A percentile compares a stretch with the other conserved stretches of the same genome.
Conservation (phyloP, 345 rosid genomes). For the Chamaenerion angustifolium region DNA sequence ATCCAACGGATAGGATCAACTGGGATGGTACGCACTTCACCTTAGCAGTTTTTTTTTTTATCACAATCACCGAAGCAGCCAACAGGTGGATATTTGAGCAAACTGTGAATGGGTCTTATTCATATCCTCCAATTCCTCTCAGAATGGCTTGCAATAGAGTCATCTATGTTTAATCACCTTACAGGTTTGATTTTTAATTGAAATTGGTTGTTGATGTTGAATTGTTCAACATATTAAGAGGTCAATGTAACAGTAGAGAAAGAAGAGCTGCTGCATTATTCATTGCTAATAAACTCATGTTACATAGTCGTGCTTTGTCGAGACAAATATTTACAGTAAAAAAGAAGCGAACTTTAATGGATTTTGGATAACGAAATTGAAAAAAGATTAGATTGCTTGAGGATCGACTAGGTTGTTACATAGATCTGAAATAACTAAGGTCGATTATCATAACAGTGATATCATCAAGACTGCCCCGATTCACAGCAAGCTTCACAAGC, state of each 20-base stretch:
- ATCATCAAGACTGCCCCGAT: constrained; percentile 66
- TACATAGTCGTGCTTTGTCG: no score
- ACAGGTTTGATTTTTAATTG: no score
- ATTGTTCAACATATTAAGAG: no score
- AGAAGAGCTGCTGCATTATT: no score
- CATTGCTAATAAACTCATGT: no score
- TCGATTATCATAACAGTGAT: constrained; percentile 66
- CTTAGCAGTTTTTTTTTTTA: no score
- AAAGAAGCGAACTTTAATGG: no score
- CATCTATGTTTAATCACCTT: background rate
- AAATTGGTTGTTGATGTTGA: no score
- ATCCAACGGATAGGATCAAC: constrained; percentile 26
- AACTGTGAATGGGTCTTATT: constrained; percentile 27
- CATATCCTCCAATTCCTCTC: constrained; percentile 40
- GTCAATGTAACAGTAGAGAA: no score
- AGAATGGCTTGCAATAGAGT: constrained; percentile 27
- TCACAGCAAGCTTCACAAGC: constrained; percentile 47
- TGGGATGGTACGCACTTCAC: constrained; percentile 77
- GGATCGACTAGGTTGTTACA: background rate
- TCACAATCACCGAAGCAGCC: constrained; percentile 59
- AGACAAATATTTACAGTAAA: no score
- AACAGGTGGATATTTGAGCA: constrained; percentile 39
- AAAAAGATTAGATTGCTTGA: no score
- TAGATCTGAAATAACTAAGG: constrained; percentile 31
- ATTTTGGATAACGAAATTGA: no score